These are phyloP conservation scores for Aspergillus novofumigatus DNA, from an alignment of 2,329 filamentous ascomycete species.

Conservation along the genomic window DNA sequence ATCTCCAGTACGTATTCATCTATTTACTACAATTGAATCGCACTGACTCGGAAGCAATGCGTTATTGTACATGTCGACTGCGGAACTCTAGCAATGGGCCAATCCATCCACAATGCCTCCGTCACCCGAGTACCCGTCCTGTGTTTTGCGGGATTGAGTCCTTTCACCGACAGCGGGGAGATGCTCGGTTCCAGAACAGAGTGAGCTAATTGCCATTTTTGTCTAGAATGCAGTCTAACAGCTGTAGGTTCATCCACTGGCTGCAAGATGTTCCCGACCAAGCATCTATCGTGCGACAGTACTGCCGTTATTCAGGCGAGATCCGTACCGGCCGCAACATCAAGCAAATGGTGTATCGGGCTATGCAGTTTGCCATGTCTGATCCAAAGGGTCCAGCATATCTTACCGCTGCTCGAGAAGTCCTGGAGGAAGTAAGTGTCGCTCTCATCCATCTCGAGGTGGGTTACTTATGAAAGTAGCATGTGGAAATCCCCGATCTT, in stretches of 20 bases:
- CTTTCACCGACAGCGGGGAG: constrained; percentile 70
- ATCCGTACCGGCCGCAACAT: constrained; percentile 78
- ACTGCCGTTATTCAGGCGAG: constrained; percentile 76
- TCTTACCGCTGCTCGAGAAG: constrained; percentile 70
- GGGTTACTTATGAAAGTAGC: background rate
- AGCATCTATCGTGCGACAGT: constrained; percentile 71
- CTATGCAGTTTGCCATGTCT: constrained; percentile 71
- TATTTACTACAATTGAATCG: background rate
- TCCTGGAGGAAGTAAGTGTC: constrained; percentile 71
- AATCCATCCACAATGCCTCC: constrained; percentile 72
- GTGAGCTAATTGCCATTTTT: constrained; percentile 6
- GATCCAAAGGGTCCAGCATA: constrained; percentile 76
- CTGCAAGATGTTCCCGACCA: constrained; percentile 77
- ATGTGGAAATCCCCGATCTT: background rate
- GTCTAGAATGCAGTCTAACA: background rate
- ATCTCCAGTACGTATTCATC: constrained; percentile 46
- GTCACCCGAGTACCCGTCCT: constrained; percentile 67
- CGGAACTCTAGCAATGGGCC: constrained; percentile 71
- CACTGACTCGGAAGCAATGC: constrained; percentile 31
- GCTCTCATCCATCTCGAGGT: background rate
- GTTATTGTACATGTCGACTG: constrained; percentile 77
- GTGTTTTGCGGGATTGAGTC: constrained; percentile 71
- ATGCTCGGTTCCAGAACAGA: constrained; percentile 68
- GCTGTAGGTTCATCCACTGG: constrained; percentile 65
- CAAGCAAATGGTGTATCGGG: constrained; percentile 81